phyloP scores from a whole-genome alignment of 192 early-diverging fungal genomes.

The Coemansia sp. region DNA sequence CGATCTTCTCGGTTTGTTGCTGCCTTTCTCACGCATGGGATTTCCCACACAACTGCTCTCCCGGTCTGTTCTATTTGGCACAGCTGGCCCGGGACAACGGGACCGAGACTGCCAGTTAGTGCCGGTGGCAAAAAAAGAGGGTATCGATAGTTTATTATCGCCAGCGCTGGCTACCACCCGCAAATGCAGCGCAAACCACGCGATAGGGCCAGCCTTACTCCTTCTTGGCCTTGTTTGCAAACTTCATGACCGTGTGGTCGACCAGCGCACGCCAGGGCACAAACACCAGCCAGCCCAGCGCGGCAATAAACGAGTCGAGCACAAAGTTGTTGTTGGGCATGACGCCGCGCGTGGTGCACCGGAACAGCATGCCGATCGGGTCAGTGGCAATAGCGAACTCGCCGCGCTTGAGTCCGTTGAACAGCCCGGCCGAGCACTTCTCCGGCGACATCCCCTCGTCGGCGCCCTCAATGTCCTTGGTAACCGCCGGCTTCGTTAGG shows the following conservation, averaged over 20 bases:
- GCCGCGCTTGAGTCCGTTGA: slow-evolving; percentile 32
- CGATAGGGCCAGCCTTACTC: too few relatives aligned
- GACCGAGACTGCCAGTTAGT: too few relatives aligned
- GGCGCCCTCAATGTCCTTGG: slow-evolving; percentile 66
- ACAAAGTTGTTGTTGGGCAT: slow-evolving; percentile 51
- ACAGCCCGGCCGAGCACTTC: slow-evolving; percentile 48
- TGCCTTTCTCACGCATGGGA: too few relatives aligned
- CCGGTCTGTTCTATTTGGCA: too few relatives aligned
- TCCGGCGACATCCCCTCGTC: slow-evolving; percentile 57
- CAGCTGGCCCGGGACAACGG: too few relatives aligned
- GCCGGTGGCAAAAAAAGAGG: too few relatives aligned
- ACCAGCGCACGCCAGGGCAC: slow-evolving; percentile 39
- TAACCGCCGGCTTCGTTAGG: slow-evolving; percentile 65
- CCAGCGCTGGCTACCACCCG: too few relatives aligned
- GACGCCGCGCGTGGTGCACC: slow-evolving; percentile 30
- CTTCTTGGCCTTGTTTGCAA: not conserved
- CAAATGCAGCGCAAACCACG: too few relatives aligned
- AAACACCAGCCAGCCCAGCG: slow-evolving; percentile 33
- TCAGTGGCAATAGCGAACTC: slow-evolving; percentile 45
- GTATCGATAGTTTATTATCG: too few relatives aligned
- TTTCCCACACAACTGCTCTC: too few relatives aligned
- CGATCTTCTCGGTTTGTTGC: too few relatives aligned
- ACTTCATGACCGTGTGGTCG: slow-evolving; percentile 25
- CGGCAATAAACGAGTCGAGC: slow-evolving; percentile 25
- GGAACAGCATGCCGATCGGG: slow-evolving; percentile 33